Base-by-base conservation (phyloP, 1,139 yeast genomes). In the Debaryomyces nepalensis region DNA sequence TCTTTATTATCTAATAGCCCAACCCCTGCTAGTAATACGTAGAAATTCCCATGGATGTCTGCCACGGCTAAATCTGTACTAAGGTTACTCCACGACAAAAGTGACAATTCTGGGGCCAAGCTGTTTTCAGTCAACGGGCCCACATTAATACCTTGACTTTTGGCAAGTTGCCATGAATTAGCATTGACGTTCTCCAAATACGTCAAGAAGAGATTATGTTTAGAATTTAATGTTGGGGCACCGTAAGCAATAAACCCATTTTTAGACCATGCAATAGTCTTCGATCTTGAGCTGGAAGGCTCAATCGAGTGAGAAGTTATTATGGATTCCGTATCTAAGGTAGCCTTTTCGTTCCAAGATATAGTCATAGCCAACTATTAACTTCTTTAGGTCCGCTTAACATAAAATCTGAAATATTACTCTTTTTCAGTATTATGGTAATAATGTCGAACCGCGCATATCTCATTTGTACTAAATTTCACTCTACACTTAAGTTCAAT, bases 201-300 rank as follows among this genome's bases (percentile, higher is more conserved):
- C 2, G 90, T 79, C 46, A 85, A 64, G 41, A 68, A 64, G 31
- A 85, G 58, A 47, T 64, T 70, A 40, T 64, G 57, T 30, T 57
- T 59, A n/a, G 51, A 40, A 14, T 51, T 41, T 22, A 49, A 37
- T 2, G 49, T 48, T 41, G 69, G 69, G 14, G 63, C 50, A 4
- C 79, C 66, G 51, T 80, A 84, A 2, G 91, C 93, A 18, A 87
- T 73, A 53, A 84, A 80, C 12, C 95, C 95, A 54, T 81, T 82
- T 48, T 79, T 74, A 14, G 90, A 84, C 95, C 95, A 87, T 14
- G 89, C 76, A 23, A 85, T 72, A 35, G 55, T 43, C 12, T 50
- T 41, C 11, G 45, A 31, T 16, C 18, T 10, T 15, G 14, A 11
- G 23, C 23, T 15, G 26, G n/a, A n/a, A n/a, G n/a, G 30, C 18